phyloP scores from a whole-genome alignment of 192 early-diverging fungal species.

The Gamsiella multidivaricata region DNA sequence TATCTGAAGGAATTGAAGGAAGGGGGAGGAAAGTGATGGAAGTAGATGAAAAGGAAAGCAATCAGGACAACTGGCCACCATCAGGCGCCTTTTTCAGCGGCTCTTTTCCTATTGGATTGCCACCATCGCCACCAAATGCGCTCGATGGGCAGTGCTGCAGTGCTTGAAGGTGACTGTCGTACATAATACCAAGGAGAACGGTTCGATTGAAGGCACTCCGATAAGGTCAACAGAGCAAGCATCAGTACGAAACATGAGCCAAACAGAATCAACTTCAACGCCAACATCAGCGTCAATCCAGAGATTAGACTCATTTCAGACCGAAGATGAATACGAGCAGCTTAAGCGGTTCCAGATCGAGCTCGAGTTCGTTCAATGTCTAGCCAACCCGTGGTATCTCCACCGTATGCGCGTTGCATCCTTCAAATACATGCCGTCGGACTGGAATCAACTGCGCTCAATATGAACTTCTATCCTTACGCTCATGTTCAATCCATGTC shows the following conservation, averaged over 20 bases:
- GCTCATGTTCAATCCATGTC: neutral
- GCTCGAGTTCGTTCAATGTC: constrained; percentile 95
- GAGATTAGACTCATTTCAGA: constrained; percentile 13
- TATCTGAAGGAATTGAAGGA: neutral
- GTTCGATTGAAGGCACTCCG: no score
- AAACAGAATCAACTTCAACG: constrained; percentile 6
- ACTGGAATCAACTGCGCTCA: no score
- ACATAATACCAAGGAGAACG: no score
- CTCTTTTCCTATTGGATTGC: constrained; percentile 2
- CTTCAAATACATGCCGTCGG: no score
- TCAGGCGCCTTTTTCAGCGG: no score
- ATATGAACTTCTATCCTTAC: no score
- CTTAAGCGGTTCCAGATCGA: constrained; percentile 85
- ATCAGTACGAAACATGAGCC: constrained; percentile 2
- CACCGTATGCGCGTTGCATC: no score
- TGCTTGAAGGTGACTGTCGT: no score
- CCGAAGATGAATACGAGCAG: constrained; percentile 56
- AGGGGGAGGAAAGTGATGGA: neutral
- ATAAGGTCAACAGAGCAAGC: no score
- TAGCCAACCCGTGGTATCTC: constrained; percentile 95
- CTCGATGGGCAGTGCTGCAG: no score
- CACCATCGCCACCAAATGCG: no score
- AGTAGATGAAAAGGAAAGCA: neutral
- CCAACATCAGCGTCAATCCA: neutral
- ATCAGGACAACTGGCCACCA: neutral